Base-by-base conservation (phyloP, 768 basidiomycete species). In the Tricholoma saponaceum region DNA sequence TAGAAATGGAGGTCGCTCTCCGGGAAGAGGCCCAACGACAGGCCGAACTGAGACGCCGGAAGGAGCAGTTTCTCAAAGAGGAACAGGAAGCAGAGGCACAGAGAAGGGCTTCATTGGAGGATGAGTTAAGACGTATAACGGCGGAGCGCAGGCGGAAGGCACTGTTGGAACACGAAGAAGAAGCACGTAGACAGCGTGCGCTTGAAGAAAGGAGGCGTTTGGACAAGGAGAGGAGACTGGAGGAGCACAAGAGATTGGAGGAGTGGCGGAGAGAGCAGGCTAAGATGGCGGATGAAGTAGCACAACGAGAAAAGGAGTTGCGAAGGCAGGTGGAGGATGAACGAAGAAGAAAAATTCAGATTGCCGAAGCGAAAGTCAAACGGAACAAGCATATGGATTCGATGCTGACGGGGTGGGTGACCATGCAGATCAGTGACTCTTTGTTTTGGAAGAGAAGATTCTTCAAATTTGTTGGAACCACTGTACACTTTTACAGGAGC, bases 381-480 rank as follows among this genome's bases (percentile, higher is more conserved):
- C 64, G 64, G 5, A 70, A 68, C 53, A 70, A 73, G 14, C 71
- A 69, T 55, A 70, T 73, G 14, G 72, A 73, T 33, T 60, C 68
- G 2, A 60, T 79, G 14, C 62, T 77, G 53, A 73, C 74, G 10
- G 87, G 86, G 0, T 86, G 85, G 83, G 78, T 85, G 2, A 85
- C 84, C 1, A 72, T 87, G 52, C 85, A 86, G 64, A 77, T 79
- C 3, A 72, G 73, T 26, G 80, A 82, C 13, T 75, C 74, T 3
- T 68, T 84, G 54, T 71, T 76, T 0, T 89, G 87, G 87, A 83
- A 83, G 62, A 75, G 87, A 57, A 74, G 85, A n/a, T 87, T 80
- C 62, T 86, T 79, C 69, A 81, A 78, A 67, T 79, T 87, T 49
- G 70, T 77, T 53, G 78, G 75, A 14, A 75, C 73, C 22, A 71